phyloP scores from a whole-genome alignment of 768 basidiomycete genomes.

The Amanita polypyramis region DNA sequence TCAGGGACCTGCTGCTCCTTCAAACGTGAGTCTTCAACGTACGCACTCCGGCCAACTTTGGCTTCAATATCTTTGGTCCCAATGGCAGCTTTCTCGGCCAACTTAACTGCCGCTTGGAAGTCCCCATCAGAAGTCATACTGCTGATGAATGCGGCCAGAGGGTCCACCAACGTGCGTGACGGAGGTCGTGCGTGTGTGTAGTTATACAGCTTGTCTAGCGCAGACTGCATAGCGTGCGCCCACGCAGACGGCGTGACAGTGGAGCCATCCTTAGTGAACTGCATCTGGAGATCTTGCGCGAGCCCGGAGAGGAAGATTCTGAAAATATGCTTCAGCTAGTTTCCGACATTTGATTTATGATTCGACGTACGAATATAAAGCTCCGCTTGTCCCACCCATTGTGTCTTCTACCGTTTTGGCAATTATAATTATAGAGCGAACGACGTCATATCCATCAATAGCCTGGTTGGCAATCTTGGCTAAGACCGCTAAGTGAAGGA shows the following conservation, averaged over 20 bases:
- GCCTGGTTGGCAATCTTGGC: constrained; percentile 41
- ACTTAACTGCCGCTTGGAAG: constrained; percentile 43
- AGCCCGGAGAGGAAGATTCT: constrained; percentile 90
- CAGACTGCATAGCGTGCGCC: constrained; percentile 44
- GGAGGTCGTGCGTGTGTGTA: constrained; percentile 88
- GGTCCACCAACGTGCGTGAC: constrained; percentile 89
- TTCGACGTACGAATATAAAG: constrained; percentile 71
- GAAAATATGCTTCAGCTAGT: not conserved
- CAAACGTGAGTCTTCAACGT: constrained; percentile 64
- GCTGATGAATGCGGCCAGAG: constrained; percentile 67
- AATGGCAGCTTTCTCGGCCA: constrained; percentile 59
- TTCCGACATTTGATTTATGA: not conserved
- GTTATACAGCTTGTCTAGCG: constrained; percentile 55
- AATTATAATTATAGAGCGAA: constrained; percentile 54
- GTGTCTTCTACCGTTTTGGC: constrained; percentile 68
- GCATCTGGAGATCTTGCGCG: constrained; percentile 54
- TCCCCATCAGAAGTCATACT: constrained; percentile 25
- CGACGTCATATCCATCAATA: constrained; percentile 54
- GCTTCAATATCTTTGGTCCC: constrained; percentile 67
- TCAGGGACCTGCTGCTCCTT: constrained; percentile 59
- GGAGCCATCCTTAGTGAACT: constrained; percentile 17
- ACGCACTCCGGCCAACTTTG: constrained; percentile 83
- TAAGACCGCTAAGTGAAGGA: constrained; percentile 39
- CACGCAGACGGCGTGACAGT: constrained; percentile 45
- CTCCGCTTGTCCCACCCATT: constrained; percentile 91